phyloP scores from a whole-genome alignment of 148 eudicot genomes.

The Vaccinium darrowii region DNA sequence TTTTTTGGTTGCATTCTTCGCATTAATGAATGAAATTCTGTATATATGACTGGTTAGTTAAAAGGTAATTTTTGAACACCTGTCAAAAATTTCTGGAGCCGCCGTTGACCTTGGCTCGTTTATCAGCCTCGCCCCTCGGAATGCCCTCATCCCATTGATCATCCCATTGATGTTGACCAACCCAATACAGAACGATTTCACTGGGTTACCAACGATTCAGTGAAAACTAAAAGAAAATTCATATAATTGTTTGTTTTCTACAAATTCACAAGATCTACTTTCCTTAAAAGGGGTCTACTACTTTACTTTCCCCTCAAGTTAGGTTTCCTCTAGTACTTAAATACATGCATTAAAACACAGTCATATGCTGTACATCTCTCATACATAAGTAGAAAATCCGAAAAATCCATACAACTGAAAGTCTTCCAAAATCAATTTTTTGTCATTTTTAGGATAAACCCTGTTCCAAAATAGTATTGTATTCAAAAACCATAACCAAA shows the following conservation, averaged over 20 bases:
- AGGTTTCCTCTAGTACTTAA: no score
- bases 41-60: no score
- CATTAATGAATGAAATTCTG: no score
- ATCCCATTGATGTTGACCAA: neutral
- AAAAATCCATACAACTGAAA: neutral
- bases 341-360: neutral
- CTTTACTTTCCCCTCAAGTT: neutral
- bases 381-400: neutral
- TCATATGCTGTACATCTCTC: neutral
- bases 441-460: neutral
- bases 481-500: neutral
- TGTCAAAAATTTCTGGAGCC: no score
- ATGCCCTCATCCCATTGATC: no score
- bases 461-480: neutral
- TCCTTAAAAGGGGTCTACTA: neutral
- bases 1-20: no score
- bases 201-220: neutral
- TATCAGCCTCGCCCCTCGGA: no score
- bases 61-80: no score
- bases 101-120: no score
- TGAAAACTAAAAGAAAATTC: neutral
- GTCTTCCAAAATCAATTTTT: neutral
- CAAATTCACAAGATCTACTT: neutral
- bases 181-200: neutral
- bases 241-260: neutral